Base-by-base conservation (phyloP, 1,284 basidiomycete species). In the Mixia osmundae region DNA sequence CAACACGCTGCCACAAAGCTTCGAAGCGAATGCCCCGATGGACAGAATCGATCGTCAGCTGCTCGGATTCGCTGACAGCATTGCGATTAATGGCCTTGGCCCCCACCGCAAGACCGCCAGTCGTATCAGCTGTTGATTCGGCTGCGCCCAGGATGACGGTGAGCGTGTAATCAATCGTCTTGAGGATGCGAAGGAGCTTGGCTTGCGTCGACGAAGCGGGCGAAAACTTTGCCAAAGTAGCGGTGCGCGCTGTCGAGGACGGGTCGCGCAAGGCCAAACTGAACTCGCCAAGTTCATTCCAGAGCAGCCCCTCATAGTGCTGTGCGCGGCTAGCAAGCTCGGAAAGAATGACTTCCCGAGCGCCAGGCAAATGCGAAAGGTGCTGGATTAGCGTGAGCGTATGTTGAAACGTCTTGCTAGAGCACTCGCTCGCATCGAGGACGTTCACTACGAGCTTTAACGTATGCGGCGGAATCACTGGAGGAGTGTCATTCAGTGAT, bases 161-260 rank as follows among this genome's bases (percentile, higher is more conserved):
- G n/a, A n/a, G 91, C 80, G n/a, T n/a, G 56, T 83, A 87, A 54
- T 94, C 85, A 50, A 94, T 77, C 7, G 83, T 89, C 61, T 94
- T 95, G 44, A 95, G 62, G 5, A 94, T 73, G 18, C 85, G 67
- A 3, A 95, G 63, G 2, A 95, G 66, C 57, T 89, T 89, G 19
- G 87, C 82, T 60, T 95, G 85, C 32, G 72, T 70, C 0, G 85
- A 85, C 2, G 82, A 82, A 1, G 83, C 74, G 1, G 80, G 72
- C 1, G 83, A 85, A 57, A 95, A 91, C 50, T 76, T 79, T 31
- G 73, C 68, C 9, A 85, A 42, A 12, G 40, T 37, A 3, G 39
- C 33, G 23, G 41, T 30, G 30, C 35, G 38, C 19, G 34, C 69
- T 1, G 50, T 50, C 9, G 76, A 69, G 3, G 73, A 66, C 23